phyloP scores from a whole-genome alignment of 441 rosid genomes.

The Viola pubescens region DNA sequence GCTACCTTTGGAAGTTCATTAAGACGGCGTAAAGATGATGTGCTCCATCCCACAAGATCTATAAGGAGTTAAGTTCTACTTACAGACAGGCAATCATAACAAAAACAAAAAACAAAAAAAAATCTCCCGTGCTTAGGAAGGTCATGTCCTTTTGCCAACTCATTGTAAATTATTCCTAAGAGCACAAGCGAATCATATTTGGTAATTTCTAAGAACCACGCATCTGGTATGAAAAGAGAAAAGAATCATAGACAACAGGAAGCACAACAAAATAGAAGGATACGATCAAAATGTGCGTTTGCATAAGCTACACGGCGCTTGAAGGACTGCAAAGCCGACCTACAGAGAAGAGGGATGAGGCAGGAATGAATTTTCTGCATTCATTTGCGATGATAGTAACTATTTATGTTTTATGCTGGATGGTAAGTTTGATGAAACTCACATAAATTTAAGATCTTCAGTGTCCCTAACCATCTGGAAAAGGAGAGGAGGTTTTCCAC shows the following conservation, averaged over 20 bases:
- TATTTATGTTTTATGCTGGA: slow-evolving; percentile 4
- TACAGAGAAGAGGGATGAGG: slow-evolving; percentile 30
- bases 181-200: too few species aligned
- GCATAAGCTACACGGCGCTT: slow-evolving; percentile 73
- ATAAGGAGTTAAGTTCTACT: slow-evolving; percentile 34
- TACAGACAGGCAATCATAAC: slow-evolving; percentile 3
- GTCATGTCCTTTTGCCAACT: too few species aligned
- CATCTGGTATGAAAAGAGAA: not conserved
- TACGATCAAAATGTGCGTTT: slow-evolving; percentile 71
- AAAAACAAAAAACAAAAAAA: not conserved
- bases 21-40: slow-evolving; percentile 58
- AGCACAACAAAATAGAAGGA: slow-evolving; percentile 31
- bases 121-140: not conserved
- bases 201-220: too few species aligned
- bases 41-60: slow-evolving; percentile 94
- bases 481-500: slow-evolving; percentile 72
- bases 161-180: too few species aligned
- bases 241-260: not conserved
- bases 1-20: slow-evolving; percentile 74
- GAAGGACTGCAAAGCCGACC: slow-evolving; percentile 81
- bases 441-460: slow-evolving; percentile 74
- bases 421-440: slow-evolving; percentile 26
- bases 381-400: slow-evolving; percentile 6
- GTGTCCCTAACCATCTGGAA: slow-evolving; percentile 57
- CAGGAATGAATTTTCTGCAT: slow-evolving; percentile 3